phyloP scores from a whole-genome alignment of 441 rosid genomes.

The Aleurites moluccanus region DNA sequence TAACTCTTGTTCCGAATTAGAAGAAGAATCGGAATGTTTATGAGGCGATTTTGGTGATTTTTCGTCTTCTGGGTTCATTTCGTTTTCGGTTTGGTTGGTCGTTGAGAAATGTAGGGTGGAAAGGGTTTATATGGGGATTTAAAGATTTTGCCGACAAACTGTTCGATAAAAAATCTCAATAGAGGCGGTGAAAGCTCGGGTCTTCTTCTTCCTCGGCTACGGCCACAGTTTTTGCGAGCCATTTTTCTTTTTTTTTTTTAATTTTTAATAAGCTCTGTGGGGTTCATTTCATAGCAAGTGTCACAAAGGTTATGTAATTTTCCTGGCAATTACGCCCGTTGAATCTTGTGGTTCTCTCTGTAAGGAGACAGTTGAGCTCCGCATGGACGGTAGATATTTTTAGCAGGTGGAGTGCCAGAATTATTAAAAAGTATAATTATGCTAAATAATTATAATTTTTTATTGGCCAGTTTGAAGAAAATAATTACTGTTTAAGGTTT shows the following conservation, averaged over 20 bases:
- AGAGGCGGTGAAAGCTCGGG: conserved; percentile 52
- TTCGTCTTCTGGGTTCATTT: conserved; percentile 46
- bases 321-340: conserved; percentile 22
- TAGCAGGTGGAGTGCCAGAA: background rate
- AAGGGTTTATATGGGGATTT: conserved; percentile 26
- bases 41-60: conserved; percentile 23
- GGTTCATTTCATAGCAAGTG: background rate
- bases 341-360: conserved; percentile 4
- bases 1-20: conserved; percentile 23
- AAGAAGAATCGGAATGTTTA: conserved; percentile 21
- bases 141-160: conserved; percentile 53
- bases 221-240: conserved; percentile 8
- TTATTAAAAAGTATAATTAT: too few species aligned
- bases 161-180: conserved; percentile 42
- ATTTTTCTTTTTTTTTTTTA: too few species aligned
- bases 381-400: background rate
- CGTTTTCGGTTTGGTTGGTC: background rate
- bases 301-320: background rate
- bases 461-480: too few species aligned
- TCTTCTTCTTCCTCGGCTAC: conserved; percentile 26
- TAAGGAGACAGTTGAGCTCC: conserved; percentile 6
- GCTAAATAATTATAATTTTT: too few species aligned
- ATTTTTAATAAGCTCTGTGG: background rate
- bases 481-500: too few species aligned
- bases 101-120: background rate